Percentiles rank a stretch among this genome's conserved stretches.
Evolutionary conservation across 1,139 yeast species (phyloP).

Genomic region (Pichia sp.): DNA sequence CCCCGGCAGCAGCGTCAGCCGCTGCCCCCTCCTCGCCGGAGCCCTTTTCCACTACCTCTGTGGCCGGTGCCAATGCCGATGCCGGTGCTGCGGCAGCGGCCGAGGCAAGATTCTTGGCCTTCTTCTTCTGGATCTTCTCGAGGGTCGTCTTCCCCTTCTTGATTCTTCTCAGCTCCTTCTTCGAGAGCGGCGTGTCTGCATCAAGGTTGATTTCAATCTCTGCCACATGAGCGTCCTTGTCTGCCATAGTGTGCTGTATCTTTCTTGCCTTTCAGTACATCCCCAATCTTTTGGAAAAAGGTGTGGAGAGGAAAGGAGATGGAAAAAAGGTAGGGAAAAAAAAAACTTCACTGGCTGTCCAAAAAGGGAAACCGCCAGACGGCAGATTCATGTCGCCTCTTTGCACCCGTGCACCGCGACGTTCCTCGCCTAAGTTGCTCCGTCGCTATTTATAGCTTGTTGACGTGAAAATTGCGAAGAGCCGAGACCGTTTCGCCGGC

Average conservation of each 20-base stretch:
- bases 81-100: constrained; percentile 9
- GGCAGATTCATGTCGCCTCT: background rate
- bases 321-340: background rate
- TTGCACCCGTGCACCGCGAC: background rate
- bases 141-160: constrained; percentile 72
- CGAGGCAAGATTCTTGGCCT: constrained; percentile 22
- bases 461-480: background rate
- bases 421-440: background rate
- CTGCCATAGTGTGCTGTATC: background rate
- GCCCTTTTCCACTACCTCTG: background rate
- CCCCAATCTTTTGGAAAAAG: background rate
- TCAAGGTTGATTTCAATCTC: constrained; percentile 79
- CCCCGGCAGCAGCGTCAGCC: constrained; percentile 7
- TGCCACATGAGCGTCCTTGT: constrained; percentile 26
- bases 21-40: background rate
- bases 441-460: background rate
- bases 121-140: constrained; percentile 48
- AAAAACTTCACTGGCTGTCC: background rate
- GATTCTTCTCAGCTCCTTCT: constrained; percentile 81
- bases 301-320: background rate
- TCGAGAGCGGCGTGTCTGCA: constrained; percentile 79
- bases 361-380: background rate
- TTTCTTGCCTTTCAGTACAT: too few relatives aligned
- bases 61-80: too few relatives aligned
- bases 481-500: background rate